Evolutionary conservation across 2,329 filamentous ascomycete species (phyloP).

Genomic region (Xylariaceae sp.): DNA sequence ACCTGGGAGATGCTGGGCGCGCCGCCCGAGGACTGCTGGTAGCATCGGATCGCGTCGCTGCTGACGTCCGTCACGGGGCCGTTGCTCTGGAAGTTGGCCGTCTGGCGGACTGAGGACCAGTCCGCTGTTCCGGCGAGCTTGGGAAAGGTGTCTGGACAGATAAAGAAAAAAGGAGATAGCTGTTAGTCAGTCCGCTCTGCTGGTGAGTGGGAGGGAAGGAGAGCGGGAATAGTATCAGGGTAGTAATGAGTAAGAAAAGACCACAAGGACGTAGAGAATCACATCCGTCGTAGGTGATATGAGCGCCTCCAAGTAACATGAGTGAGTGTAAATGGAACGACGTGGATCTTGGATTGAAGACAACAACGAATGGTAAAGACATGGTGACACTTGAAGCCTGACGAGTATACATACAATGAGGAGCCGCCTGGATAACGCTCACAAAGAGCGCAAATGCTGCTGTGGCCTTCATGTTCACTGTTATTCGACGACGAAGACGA

Average conservation of each 20-base stretch:
- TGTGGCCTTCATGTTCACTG: slow-evolving; percentile 36
- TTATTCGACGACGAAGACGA: no score
- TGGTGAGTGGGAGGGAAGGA: no score
- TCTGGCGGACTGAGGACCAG: slow-evolving; percentile 47
- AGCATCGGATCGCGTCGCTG: slow-evolving; percentile 51
- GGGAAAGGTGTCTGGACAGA: slow-evolving; percentile 40
- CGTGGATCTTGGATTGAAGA: background rate
- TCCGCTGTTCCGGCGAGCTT: slow-evolving; percentile 39
- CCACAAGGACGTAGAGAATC: no score
- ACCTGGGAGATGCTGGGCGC: slow-evolving; percentile 46
- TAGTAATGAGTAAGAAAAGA: no score
- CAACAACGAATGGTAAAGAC: background rate
- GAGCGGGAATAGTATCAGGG: no score
- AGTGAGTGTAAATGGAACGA: no score
- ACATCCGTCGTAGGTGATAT: no score
- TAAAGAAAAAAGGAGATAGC: background rate
- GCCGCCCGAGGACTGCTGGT: slow-evolving; percentile 43
- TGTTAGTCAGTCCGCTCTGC: no score
- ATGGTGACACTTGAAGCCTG: no score
- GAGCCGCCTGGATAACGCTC: slow-evolving; percentile 35
- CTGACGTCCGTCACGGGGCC: slow-evolving; percentile 50
- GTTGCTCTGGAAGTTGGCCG: slow-evolving; percentile 53
- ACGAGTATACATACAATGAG: slow-evolving; percentile 37
- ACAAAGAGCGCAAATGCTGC: slow-evolving; percentile 31
- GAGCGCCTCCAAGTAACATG: no score